Conservation (phyloP, 805 yeast species). For the Candida parachauliodes region DNA sequence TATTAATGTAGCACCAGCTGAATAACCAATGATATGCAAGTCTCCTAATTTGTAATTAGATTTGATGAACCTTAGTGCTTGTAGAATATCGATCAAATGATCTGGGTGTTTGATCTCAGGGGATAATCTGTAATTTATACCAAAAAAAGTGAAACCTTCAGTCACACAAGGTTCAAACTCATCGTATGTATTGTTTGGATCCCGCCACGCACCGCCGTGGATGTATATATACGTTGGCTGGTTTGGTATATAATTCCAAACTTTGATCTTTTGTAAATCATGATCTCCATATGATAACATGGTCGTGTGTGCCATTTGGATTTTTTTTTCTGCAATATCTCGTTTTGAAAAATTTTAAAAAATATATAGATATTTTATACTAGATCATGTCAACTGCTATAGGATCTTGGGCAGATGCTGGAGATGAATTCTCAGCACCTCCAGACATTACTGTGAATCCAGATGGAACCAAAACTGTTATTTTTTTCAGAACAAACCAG, state of each 20-base stretch:
- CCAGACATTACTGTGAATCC: slow-evolving; percentile 73
- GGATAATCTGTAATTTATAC: slow-evolving; percentile 61
- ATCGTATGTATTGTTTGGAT: slow-evolving; percentile 53
- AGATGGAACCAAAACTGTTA: slow-evolving; percentile 88
- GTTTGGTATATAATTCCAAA: slow-evolving; percentile 18
- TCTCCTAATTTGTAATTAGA: slow-evolving; percentile 5
- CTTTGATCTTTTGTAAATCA: slow-evolving; percentile 27
- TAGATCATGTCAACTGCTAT: slow-evolving; percentile 33
- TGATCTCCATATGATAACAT: slow-evolving; percentile 27
- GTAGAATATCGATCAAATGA: slow-evolving; percentile 54
- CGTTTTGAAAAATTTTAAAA: slow-evolving; percentile 5
- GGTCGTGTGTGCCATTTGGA: slow-evolving; percentile 3
- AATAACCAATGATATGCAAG: slow-evolving; percentile 59
- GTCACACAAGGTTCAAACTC: slow-evolving; percentile 41
- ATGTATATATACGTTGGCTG: slow-evolving; percentile 47
- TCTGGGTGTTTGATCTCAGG: slow-evolving; percentile 61
- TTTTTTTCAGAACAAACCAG: slow-evolving; percentile 69
- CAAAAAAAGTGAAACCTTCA: slow-evolving; percentile 19
- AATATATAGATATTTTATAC: too few species aligned
- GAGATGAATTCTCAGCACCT: slow-evolving; percentile 70
- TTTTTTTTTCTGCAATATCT: slow-evolving; percentile 4
- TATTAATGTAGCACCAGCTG: slow-evolving; percentile 72
- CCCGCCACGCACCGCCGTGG: slow-evolving; percentile 93
- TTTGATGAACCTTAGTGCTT: slow-evolving; percentile 34
- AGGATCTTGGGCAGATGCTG: slow-evolving; percentile 69